Evolutionary conservation across 108 stramenopile species (phyloP).

Genomic region (Tribonema minus): DNA sequence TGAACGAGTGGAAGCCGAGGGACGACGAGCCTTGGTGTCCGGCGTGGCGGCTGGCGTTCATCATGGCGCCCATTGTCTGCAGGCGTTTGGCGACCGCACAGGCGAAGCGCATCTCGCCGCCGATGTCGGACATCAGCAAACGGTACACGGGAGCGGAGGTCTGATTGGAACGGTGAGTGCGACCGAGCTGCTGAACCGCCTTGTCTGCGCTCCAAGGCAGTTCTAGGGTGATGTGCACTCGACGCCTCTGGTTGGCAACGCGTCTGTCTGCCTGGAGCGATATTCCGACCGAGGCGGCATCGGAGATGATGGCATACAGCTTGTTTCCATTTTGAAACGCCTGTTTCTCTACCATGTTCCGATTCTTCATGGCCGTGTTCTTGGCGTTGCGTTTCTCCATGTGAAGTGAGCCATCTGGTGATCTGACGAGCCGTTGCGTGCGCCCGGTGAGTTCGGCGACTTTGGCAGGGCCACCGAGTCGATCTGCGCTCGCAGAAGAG

Average conservation of each 20-base stretch:
- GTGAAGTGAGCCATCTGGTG: no score
- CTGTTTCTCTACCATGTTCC: background rate
- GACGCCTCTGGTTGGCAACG: conserved; percentile 43
- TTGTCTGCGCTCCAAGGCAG: conserved; percentile 74
- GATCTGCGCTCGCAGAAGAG: no score
- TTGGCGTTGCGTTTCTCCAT: no score
- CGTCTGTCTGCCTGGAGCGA: conserved; percentile 32
- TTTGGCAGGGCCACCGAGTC: no score
- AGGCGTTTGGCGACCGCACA: conserved; percentile 73
- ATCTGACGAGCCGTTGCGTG: no score
- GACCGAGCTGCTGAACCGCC: conserved; percentile 77
- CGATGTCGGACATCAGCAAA: conserved; percentile 42
- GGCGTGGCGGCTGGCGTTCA: conserved; percentile 57
- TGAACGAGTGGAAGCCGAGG: conserved; percentile 21
- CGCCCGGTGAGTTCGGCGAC: no score
- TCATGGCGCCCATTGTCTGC: conserved; percentile 71
- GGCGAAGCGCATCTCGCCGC: conserved; percentile 79
- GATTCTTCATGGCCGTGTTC: no score
- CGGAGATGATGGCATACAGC: conserved; percentile 72
- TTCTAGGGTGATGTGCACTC: conserved; percentile 77
- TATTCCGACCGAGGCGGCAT: conserved; percentile 71
- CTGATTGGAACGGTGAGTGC: conserved; percentile 68
- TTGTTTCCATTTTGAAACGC: conserved; percentile 56
- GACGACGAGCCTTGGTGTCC: conserved; percentile 14
- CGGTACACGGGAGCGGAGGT: conserved; percentile 35